Conservation (phyloP, 306 rosid species). For the Hippophae gyantsensis region DNA sequence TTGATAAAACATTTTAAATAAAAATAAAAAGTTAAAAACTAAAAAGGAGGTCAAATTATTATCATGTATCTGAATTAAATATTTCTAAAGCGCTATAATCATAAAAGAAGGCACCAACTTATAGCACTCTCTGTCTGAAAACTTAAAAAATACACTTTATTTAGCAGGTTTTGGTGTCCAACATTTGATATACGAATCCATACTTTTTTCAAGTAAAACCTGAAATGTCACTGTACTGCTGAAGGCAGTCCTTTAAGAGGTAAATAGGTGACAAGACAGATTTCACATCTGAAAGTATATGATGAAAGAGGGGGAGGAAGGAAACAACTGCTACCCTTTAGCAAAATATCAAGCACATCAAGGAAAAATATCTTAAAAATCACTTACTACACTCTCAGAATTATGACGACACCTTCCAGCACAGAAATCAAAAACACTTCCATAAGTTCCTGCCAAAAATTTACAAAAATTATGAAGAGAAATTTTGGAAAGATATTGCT, state of each 20-base stretch:
- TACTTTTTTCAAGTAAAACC: too few relatives aligned
- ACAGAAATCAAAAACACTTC: conserved; percentile 72
- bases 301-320: too few relatives aligned
- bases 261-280: neutral
- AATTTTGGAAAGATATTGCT: neutral
- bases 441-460: conserved; percentile 48
- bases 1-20: neutral
- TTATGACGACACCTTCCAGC: conserved; percentile 93
- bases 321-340: neutral
- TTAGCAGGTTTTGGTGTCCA: neutral
- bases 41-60: neutral
- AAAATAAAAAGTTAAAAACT: neutral
- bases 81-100: neutral
- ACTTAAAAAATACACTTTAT: neutral
- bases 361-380: conserved; percentile 7
- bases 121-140: neutral
- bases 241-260: neutral
- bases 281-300: too few relatives aligned
- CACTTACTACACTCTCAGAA: conserved; percentile 92
- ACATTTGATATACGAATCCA: neutral
- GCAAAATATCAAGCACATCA: conserved; percentile 8
- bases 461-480: neutral
- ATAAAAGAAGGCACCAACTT: neutral
- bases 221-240: too few relatives aligned
- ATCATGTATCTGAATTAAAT: neutral